phyloP scores from a whole-genome alignment of 1,284 basidiomycete genomes.

The Puccinia triticina region DNA sequence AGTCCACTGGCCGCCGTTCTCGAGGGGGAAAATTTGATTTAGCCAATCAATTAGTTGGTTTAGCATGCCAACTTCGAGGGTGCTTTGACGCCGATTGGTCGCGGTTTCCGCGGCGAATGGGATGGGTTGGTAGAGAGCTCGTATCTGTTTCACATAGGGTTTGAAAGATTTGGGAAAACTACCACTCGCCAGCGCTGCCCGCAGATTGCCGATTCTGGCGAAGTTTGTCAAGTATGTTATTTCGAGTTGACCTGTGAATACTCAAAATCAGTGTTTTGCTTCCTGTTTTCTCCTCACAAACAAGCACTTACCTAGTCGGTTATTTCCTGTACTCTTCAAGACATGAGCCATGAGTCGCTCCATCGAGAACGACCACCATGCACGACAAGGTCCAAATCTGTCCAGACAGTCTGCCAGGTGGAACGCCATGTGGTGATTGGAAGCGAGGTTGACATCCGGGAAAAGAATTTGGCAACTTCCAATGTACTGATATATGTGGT shows the following conservation, averaged over 20 bases:
- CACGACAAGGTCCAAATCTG: conserved; percentile 22
- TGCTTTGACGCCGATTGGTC: background rate
- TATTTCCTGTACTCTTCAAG: conserved; percentile 23
- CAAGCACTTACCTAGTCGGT: conserved; percentile 14
- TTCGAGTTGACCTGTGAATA: conserved; percentile 27
- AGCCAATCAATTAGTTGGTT: background rate
- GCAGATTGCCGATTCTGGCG: conserved; percentile 2
- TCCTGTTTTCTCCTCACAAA: background rate
- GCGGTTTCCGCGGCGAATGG: background rate
- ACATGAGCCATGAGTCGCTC: conserved; percentile 33
- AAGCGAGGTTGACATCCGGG: background rate
- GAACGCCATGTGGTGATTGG: conserved; percentile 45
- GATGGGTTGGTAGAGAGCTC: conserved; percentile 3
- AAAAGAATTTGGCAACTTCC: conserved; percentile 23
- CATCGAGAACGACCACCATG: conserved; percentile 43
- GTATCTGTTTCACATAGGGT: background rate
- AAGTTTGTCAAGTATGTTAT: conserved; percentile 27
- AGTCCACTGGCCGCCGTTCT: background rate
- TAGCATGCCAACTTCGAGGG: background rate
- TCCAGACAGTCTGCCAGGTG: conserved; percentile 37
- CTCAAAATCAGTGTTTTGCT: background rate
- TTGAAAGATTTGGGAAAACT: background rate
- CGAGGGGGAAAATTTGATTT: background rate
- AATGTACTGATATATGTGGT: conserved; percentile 8
- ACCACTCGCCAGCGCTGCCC: background rate